Percentiles rank a stretch among this genome's conserved stretches.
These are phyloP conservation scores for Vaccinium myrtillus DNA, from an alignment of 148 eudicot genomes.

Conservation along the genomic window DNA sequence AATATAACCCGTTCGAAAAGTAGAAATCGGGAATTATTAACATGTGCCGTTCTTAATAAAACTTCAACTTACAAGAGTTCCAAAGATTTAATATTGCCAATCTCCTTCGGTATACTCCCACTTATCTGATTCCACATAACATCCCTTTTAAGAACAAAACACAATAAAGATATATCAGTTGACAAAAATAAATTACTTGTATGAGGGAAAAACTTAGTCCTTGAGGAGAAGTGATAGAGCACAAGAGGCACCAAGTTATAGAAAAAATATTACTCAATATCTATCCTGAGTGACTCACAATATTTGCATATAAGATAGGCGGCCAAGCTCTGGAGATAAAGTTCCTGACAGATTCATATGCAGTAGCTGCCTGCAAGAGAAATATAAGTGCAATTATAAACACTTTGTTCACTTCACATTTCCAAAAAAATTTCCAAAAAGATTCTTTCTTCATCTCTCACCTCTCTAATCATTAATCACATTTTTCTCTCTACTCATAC, in stretches of 20 bases:
- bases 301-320: conserved; percentile 41
- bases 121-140: conserved; percentile 60
- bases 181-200: not conserved
- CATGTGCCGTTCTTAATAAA: not conserved
- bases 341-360: conserved; percentile 45
- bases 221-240: not conserved
- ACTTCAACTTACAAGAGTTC: conserved; percentile 43
- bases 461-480: too few relatives aligned
- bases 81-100: conserved; percentile 44
- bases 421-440: too few relatives aligned
- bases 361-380: conserved; percentile 37
- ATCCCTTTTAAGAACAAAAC: conserved; percentile 37
- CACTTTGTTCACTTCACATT: too few relatives aligned
- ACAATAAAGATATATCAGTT: not conserved
- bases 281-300: conserved; percentile 32
- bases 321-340: conserved; percentile 50
- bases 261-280: not conserved
- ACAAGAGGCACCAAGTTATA: conserved; percentile 7
- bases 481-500: too few relatives aligned
- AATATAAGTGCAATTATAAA: not conserved
- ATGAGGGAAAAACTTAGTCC: not conserved
- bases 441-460: too few relatives aligned
- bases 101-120: conserved; percentile 55
- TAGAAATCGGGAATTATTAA: not conserved
- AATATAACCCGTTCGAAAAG: not conserved